Conservation (phyloP, 257 asterid genomes). For the Leptodermis oblonga region DNA sequence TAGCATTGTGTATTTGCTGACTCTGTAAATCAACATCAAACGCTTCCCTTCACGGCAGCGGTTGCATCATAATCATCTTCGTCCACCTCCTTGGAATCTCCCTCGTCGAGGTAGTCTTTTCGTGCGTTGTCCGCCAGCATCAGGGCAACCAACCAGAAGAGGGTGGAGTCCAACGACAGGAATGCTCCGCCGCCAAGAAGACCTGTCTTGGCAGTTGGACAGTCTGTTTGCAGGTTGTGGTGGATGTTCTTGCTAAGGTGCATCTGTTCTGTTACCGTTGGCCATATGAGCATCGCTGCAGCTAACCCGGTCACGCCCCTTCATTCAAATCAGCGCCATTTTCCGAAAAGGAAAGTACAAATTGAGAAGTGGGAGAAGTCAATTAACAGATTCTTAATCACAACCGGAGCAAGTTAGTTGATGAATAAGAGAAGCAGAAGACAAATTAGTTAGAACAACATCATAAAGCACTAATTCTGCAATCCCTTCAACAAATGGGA, state of each 20-base stretch:
- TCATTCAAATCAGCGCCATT: background rate
- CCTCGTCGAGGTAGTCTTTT: slow-evolving; percentile 65
- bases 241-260: slow-evolving; percentile 46
- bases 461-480: background rate
- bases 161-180: slow-evolving; percentile 73
- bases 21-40: background rate
- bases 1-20: background rate
- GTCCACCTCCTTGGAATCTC: slow-evolving; percentile 22
- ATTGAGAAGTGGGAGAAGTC: background rate
- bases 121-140: slow-evolving; percentile 85
- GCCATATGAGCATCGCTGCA: slow-evolving; percentile 68
- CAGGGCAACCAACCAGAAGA: slow-evolving; percentile 81
- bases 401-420: no score
- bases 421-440: background rate
- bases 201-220: slow-evolving; percentile 99
- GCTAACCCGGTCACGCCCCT: slow-evolving; percentile 79
- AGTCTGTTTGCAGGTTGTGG: slow-evolving; percentile 51
- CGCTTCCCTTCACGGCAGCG: slow-evolving; percentile 11
- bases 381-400: background rate
- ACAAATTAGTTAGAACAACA: background rate
- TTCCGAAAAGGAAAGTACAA: background rate
- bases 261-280: slow-evolving; percentile 70
- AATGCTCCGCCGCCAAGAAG: slow-evolving; percentile 99
- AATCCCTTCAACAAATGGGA: background rate
- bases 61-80: slow-evolving; percentile 5